phyloP scores from a whole-genome alignment of 768 basidiomycete genomes.

The Saitozyma podzolica region DNA sequence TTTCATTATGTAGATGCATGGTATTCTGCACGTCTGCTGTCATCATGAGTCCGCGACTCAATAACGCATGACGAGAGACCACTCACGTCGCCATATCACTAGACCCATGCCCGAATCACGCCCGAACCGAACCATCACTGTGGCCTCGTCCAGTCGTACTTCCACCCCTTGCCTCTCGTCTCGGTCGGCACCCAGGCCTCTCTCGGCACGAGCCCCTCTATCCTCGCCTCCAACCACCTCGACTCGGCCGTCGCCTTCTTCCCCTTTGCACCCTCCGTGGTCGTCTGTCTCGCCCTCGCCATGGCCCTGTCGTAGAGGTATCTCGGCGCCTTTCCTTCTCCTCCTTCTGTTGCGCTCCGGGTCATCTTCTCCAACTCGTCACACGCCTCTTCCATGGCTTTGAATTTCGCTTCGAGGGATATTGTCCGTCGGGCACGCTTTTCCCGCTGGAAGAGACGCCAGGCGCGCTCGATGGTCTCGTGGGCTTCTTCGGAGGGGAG shows the following conservation, averaged over 20 bases:
- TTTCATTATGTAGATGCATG: not conserved
- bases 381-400: constrained; percentile 81
- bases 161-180: constrained; percentile 78
- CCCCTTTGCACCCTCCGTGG: constrained; percentile 25
- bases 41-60: not conserved
- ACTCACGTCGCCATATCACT: not conserved
- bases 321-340: constrained; percentile 44
- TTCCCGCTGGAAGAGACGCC: constrained; percentile 76
- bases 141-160: constrained; percentile 70
- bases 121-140: not conserved
- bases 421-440: constrained; percentile 67
- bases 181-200: constrained; percentile 83
- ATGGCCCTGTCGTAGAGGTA: constrained; percentile 35
- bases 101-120: not conserved
- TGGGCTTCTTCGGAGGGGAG: constrained; percentile 87
- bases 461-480: constrained; percentile 88
- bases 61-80: not conserved
- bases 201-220: constrained; percentile 70
- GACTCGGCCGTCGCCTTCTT: constrained; percentile 66
- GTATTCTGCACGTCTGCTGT: not conserved
- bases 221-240: constrained; percentile 66
- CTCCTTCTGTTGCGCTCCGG: constrained; percentile 52
- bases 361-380: constrained; percentile 70
- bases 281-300: constrained; percentile 1
- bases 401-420: constrained; percentile 73